Base-by-base conservation (phyloP, 2,329 filamentous ascomycete genomes). In the Celoporthe dispersa region DNA sequence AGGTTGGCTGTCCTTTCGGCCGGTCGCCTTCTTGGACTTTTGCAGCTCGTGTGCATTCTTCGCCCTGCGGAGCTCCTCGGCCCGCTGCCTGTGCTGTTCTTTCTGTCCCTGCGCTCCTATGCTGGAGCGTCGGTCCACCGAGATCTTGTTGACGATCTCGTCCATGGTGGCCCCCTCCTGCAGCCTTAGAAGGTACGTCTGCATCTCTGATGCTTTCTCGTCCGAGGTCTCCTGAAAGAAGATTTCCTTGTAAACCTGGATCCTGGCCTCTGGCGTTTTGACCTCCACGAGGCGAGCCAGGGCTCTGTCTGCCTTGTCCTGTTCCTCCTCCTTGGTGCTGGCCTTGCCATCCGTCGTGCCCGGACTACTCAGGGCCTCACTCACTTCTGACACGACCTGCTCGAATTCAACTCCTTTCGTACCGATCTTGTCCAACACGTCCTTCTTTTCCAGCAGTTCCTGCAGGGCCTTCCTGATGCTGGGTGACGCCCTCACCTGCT, bases 61-160 rank as follows among this genome's bases (percentile, higher is more conserved):
- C 14, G 74, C 76, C 33, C 75, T 66, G 28, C 72, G 72, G 16
- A 77, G 73, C 59, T 76, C 73, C 19, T 76, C 72, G 33, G 80
- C 74, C 53, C 78, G 75, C 70, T 74, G 72, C 41, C 72, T 74
- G 44, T 78, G 75, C 68, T 76, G 76, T 11, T 76, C 74, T 8
- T 75, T 73, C 66, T 78, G 75, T 8, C 74, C 73, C 19, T 68
- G 70, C 1, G 72, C 72, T 3, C 73, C 74, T 64, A 69, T 66
- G 9, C 73, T 73, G 12, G 74, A 71, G 57, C 76, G 73, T 37
- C 72, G 68, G 25, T 77, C 74, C 44, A 74, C 71, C 33, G 75
- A 65, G 14, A 77, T 74, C 51, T 71, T 73, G 28, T 74, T 74
- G 31, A 76, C 70, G 25, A 78, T 74, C 63, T 76, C 72, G 8